Percentiles rank a stretch among this genome's conserved stretches.
phyloP scores from a whole-genome alignment of 345 rosid genomes.

The Salix exigua region DNA sequence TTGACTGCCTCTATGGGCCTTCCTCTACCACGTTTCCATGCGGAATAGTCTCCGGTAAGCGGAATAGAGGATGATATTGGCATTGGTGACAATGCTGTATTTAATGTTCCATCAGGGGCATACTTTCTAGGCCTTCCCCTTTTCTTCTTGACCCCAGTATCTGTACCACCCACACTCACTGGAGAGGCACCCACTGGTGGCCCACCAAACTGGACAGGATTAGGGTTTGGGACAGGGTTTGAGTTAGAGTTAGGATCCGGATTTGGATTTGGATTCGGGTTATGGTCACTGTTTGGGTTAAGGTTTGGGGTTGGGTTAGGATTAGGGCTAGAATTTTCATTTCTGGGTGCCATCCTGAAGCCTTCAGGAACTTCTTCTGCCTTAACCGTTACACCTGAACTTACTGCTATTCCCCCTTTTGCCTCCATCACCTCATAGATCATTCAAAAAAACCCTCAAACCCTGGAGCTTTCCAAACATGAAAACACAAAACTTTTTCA shows the following conservation, averaged over 20 bases:
- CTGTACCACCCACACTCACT: conserved; percentile 23
- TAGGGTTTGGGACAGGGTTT: not conserved
- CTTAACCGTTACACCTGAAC: conserved; percentile 37
- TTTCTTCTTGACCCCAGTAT: conserved; percentile 60
- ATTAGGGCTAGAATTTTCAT: conserved; percentile 38
- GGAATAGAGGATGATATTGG: conserved; percentile 89
- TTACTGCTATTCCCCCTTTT: conserved; percentile 43
- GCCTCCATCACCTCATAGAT: conserved; percentile 55
- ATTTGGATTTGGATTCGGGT: conserved; percentile 12
- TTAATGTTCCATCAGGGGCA: conserved; percentile 57
- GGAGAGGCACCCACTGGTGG: conserved; percentile 11
- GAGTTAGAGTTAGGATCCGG: conserved; percentile 5
- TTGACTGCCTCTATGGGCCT: conserved; percentile 41
- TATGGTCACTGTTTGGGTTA: not conserved
- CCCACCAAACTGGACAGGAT: conserved; percentile 7
- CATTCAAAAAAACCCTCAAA: conserved; percentile 23
- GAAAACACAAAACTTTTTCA: conserved; percentile 28
- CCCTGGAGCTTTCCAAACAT: conserved; percentile 18
- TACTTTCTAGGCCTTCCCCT: conserved; percentile 92
- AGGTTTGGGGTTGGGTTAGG: conserved; percentile 22
- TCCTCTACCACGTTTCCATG: conserved; percentile 61
- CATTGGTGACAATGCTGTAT: conserved; percentile 70
- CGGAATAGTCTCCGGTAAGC: conserved; percentile 43
- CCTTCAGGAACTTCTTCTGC: conserved; percentile 50
- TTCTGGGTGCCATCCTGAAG: conserved; percentile 47